Evolutionary conservation across 306 rosid genomes (phyloP).

Genomic region (Ammopiptanthus mongolicus): DNA sequence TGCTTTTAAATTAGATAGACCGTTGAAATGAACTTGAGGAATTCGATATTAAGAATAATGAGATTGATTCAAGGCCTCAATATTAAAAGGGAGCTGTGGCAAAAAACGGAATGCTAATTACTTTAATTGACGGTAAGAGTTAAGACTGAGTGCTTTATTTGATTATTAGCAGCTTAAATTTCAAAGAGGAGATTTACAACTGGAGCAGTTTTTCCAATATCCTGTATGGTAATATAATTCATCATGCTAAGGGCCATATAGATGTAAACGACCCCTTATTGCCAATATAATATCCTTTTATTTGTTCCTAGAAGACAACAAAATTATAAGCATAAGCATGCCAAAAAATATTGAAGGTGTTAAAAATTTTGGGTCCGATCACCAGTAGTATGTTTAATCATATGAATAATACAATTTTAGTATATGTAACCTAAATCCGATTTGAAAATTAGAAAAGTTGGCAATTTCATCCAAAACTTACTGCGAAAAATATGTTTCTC

Average conservation of each 20-base stretch:
- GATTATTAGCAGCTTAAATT: background rate
- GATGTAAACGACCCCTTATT: background rate
- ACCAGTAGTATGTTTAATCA: background rate
- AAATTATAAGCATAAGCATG: background rate
- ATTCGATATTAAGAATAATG: background rate
- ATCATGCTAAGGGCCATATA: background rate
- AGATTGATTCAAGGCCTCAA: constrained; percentile 3
- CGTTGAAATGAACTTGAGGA: background rate
- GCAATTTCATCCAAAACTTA: constrained; percentile 38
- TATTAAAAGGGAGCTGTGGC: background rate
- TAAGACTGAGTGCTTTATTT: background rate
- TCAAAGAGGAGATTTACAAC: background rate
- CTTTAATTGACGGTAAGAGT: background rate
- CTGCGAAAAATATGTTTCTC: constrained; percentile 96
- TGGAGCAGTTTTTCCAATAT: constrained; percentile 1
- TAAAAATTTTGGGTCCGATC: background rate
- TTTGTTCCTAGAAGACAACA: background rate
- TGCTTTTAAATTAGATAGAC: background rate
- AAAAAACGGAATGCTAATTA: background rate
- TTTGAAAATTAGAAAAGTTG: background rate
- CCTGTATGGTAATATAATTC: background rate
- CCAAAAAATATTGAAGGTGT: background rate
- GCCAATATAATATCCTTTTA: background rate
- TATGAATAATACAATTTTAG: background rate
- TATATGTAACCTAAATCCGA: background rate